Base-by-base conservation (phyloP, 345 rosid genomes). In the Rhizophora mangle region DNA sequence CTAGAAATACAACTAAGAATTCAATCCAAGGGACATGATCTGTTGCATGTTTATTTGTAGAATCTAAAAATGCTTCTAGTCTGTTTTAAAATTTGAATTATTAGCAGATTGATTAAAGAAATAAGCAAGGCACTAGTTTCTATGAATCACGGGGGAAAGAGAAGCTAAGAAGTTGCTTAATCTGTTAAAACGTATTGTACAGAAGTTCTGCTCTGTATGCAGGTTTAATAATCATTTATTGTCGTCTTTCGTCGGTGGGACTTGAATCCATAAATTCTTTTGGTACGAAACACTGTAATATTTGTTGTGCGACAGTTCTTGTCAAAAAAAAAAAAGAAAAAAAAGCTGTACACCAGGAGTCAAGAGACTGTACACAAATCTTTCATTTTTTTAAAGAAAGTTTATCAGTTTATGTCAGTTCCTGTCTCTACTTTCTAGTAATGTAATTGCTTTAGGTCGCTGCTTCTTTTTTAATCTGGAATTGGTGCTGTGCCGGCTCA, bases 21-120 rank as follows among this genome's bases (percentile, higher is more conserved):
- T 22, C 8, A 59, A 53, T 54, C 26, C 26, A 72, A 83, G 86
- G 78, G 73, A 74, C 86, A 85, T 16, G 79, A 83, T 83, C 75
- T 71, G n/a, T 65, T 19, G 66, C 59, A 30, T 82, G 84, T 79
- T 70, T 78, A 56, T 69, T 47, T 84, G 77, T 72, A 71, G 54
- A 73, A 49, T 13, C 77, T 67, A 60, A 31, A 51, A 64, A 46
- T 60, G 60, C 4, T 29, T 46, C 5, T 13, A 5, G 7, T 15
- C 20, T 37, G 26, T 31, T 52, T 20, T 21, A 27, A 53, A 0
- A 43, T 15, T 43, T 58, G 20, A 36, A 9, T 53, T 26, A 26
- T 0, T n/a, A 3, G 11, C 2, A 8, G 43, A 37, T 37, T 0
- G 30, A 6, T 37, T 57, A 19, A 13, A 30, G 13, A 57, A 11